phyloP scores from a whole-genome alignment of 257 asterid genomes.

The Solanum pennellii region DNA sequence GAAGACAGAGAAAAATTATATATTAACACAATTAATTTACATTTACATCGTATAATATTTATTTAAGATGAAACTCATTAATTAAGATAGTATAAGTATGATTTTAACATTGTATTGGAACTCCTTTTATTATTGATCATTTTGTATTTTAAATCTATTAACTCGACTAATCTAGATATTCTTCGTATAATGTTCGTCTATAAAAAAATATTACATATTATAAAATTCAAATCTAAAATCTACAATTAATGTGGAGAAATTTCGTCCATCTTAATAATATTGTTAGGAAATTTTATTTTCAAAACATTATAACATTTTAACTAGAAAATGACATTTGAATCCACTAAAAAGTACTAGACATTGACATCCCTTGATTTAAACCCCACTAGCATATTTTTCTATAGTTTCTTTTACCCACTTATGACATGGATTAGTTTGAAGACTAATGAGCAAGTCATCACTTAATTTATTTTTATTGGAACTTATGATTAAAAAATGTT shows the following conservation, averaged over 20 bases:
- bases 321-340: not conserved
- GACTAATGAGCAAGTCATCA: not conserved
- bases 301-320: not conserved
- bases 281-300: not conserved
- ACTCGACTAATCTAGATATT: not conserved
- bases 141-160: not conserved
- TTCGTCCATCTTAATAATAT: not conserved
- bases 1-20: too few relatives aligned
- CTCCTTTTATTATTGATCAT: not conserved
- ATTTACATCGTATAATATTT: not conserved
- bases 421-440: not conserved
- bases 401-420: not conserved
- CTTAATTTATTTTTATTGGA: not conserved
- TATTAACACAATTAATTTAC: not conserved
- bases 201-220: fast-evolving
- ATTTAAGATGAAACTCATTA: not conserved
- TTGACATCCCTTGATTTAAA: not conserved
- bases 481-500: not conserved
- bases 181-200: fast-evolving
- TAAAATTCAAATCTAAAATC: fast-evolving
- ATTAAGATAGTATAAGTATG: not conserved
- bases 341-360: not conserved
- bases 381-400: not conserved
- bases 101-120: not conserved
- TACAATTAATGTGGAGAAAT: not conserved